phyloP scores from a whole-genome alignment of 2,329 filamentous ascomycete genomes.

The Trichoderma citrinoviride region DNA sequence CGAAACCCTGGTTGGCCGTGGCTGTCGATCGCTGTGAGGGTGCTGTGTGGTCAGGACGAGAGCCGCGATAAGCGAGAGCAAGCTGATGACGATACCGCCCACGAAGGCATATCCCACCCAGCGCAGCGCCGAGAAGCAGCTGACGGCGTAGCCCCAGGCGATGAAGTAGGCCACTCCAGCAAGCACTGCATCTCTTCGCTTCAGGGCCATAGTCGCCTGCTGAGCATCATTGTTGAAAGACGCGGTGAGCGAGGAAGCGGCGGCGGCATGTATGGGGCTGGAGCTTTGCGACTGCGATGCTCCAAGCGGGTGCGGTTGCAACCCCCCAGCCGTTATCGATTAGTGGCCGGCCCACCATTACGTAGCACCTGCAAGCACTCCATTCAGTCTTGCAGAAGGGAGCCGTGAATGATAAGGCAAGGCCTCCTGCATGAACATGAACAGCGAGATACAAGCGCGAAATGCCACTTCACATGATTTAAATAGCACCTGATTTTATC shows the following conservation, averaged over 20 bases:
- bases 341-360: constrained; percentile 17
- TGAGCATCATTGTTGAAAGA: constrained; percentile 34
- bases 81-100: constrained; percentile 60
- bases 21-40: constrained; percentile 35
- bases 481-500: background rate
- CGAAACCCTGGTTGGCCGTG: constrained; percentile 46
- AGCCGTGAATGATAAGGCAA: background rate
- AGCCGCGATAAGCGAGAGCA: constrained; percentile 54
- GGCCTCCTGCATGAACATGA: background rate
- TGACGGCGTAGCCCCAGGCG: constrained; percentile 81
- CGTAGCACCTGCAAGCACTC: constrained; percentile 17
- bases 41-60: constrained; percentile 54
- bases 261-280: constrained; percentile 6
- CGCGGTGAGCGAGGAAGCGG: background rate
- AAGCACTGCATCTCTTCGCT: constrained; percentile 68
- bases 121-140: constrained; percentile 78
- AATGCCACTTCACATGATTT: background rate
- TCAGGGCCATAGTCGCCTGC: constrained; percentile 60
- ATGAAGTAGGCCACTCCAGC: constrained; percentile 70
- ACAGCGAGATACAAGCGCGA: background rate
- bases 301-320: constrained; percentile 6
- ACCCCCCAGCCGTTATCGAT: constrained; percentile 9
- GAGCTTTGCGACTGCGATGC: constrained; percentile 16
- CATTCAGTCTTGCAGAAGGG: background rate
- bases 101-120: constrained; percentile 84